Base-by-base conservation (phyloP, 257 asterid genomes). In the Ocimum tenuiflorum region DNA sequence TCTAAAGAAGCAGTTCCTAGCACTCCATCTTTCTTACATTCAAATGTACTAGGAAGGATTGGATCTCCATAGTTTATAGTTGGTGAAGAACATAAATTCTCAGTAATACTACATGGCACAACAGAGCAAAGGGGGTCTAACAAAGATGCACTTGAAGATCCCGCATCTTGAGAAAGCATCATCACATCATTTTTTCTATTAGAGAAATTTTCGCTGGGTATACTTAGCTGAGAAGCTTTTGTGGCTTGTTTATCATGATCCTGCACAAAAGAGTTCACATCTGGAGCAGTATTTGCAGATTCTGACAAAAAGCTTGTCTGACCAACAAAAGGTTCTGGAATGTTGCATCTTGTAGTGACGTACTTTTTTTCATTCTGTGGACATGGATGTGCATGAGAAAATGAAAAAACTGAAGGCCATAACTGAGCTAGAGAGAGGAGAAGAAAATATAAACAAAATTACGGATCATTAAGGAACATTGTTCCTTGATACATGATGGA, bases 281-380 rank as follows among this genome's bases (percentile, higher is more conserved):
- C 89, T 68, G 85, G 81, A 65, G 89, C 89, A 60, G 75, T 65
- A 75, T 69, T 80, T 27, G 81, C 94, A 53, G 96, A 86, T 76
- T 89, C 96, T 53, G 95, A 85, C 48, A 89, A 78, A 80, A 77
- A 87, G 75, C 94, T 89, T 57, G 92, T 85, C 83, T 83, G 89
- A 23, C 79, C 80, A 70, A 69, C 78, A 74, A 85, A 85, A 75
- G 88, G 86, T 56, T 62, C 24, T 20, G 83, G 83, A 47, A 86
- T 81, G 72, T 45, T 63, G 74, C 63, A 56, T 68, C 58, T 68
- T 68, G 55, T 54, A 53, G 77, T 74, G 61, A 72, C 60, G 22
- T 56, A 58, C 57, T 41, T 69, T 74, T 36, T 67, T 67, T 84
- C 87, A 73, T 80, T 78, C 88, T 79, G 77, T 67, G 47, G 67